Percentiles rank a stretch among this genome's conserved stretches.
Conservation (phyloP, 768 basidiomycete genomes). For the Suillus subaureus region DNA sequence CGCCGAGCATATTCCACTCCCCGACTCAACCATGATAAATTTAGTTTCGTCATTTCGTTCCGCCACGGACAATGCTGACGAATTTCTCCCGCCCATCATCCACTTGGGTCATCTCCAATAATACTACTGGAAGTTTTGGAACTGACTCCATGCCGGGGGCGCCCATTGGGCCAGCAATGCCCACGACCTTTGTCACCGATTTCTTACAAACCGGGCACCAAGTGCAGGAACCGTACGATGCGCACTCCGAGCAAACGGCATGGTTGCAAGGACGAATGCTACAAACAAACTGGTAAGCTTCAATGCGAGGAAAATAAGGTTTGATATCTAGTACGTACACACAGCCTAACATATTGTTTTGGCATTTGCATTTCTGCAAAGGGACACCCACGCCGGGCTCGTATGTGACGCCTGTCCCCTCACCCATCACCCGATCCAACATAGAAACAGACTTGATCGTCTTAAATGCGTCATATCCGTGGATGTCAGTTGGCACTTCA, state of each 20-base stretch:
- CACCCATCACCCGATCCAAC: background rate
- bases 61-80: background rate
- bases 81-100: conserved; percentile 1
- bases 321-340: background rate
- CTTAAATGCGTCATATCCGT: background rate
- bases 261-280: conserved; percentile 3
- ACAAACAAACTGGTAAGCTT: background rate
- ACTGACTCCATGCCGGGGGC: background rate
- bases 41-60: background rate
- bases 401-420: background rate
- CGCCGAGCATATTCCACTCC: background rate
- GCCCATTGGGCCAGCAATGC: conserved; percentile 1
- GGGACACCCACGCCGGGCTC: background rate
- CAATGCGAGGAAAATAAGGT: background rate
- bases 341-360: background rate
- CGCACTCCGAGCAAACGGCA: background rate
- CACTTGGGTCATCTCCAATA: background rate
- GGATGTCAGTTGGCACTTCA: background rate
- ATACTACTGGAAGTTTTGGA: conserved; percentile 1
- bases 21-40: background rate
- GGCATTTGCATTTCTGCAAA: background rate
- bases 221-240: background rate
- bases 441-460: background rate
- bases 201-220: background rate
- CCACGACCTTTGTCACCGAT: background rate